phyloP scores from a whole-genome alignment of 169 alveolate species.

The Plasmodium ovale region DNA sequence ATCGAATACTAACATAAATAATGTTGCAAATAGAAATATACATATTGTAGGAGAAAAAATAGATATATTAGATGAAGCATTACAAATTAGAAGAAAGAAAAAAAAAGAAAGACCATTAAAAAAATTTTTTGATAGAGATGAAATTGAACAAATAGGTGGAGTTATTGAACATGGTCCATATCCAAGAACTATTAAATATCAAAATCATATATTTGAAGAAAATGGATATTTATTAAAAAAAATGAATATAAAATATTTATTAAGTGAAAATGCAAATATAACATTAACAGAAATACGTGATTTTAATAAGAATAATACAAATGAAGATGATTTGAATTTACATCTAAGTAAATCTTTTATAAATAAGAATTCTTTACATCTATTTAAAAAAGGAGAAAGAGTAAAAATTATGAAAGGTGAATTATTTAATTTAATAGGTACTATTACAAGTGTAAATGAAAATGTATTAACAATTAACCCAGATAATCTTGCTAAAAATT shows the following conservation, averaged over 20 bases:
- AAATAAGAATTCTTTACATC: constrained; percentile 76
- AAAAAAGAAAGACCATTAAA: constrained; percentile 80
- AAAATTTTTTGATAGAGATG: constrained; percentile 87
- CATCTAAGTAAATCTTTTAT: constrained; percentile 76
- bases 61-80: constrained; percentile 52
- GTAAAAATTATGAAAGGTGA: constrained; percentile 88
- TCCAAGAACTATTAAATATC: constrained; percentile 89
- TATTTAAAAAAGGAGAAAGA: constrained; percentile 87
- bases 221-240: constrained; percentile 86
- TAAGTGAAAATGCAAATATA: constrained; percentile 83
- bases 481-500: constrained; percentile 83
- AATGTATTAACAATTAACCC: constrained; percentile 86
- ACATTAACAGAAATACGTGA: constrained; percentile 87
- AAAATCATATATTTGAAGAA: constrained; percentile 88
- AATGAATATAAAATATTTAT: constrained; percentile 83
- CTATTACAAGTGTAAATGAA: constrained; percentile 79
- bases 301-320: constrained; percentile 77
- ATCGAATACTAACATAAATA: background rate
- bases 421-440: constrained; percentile 83
- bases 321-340: constrained; percentile 78
- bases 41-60: background rate
- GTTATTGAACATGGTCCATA: constrained; percentile 87
- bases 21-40: background rate
- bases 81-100: constrained; percentile 55
- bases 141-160: constrained; percentile 88